Evolutionary conservation across 163 green algal genomes (phyloP), one percentile per base, ranked within the genome.

Genomic region (Scenedesmus sp.): DNA sequence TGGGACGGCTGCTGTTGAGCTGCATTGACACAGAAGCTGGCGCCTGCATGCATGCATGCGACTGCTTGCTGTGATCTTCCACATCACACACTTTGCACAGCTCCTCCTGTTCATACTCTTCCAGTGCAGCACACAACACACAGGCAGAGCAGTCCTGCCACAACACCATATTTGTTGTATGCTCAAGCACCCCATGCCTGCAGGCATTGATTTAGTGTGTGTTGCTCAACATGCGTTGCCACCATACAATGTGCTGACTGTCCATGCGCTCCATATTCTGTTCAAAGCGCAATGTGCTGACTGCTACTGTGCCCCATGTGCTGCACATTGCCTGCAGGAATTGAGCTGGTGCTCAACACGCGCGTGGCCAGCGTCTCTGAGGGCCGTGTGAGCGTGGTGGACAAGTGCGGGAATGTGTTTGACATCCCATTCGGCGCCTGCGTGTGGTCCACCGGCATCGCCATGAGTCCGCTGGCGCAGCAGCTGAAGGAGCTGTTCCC

Each of bases 361-460:
- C 94, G 95, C 2, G 97, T 99, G 52, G 89, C 93, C 13, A 89
- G 82, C 2, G 96, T 99, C 23, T 54, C 84, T 7, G 83, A 94
- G 10, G 93, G 95, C 79, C 74, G 20, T 34, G 95, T 98, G 8
- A 94, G 15, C 0, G 92, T 98, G 0, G 81, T 97, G 0, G 82
- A 95, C 67, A 96, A 94, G 84, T 88, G 96, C 62, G 55, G 34
- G 1, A 18, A 56, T n/a, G 64, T 15, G 55, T 91, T 26, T 5
- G 93, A 97, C 26, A 95, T 99, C 34, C 94, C 95, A 46, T 99
- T 98, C 92, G 97, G 97, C 34, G 95, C 96, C 0, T 98, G 96
- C 91, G 97, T 99, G 79, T 99, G 97, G 97, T 94, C 96, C 70
- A 99, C 97, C 1, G 97, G 97, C 60, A 95, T 99, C 23, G 96